Evolutionary conservation across 148 eudicot genomes (phyloP).

Genomic region (Chenopodium formosanum): DNA sequence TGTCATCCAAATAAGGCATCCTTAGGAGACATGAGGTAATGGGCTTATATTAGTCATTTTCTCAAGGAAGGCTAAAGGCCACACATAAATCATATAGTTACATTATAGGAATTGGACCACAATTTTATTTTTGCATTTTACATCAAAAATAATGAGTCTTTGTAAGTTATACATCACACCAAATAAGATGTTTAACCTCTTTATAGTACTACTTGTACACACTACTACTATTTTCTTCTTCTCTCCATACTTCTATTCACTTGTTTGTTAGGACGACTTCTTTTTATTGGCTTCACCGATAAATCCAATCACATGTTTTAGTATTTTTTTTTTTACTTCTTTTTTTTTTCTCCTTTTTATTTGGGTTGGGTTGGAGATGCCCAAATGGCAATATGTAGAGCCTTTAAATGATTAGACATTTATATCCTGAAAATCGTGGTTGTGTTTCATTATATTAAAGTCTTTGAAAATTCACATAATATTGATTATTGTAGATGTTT

Average conservation of each 20-base stretch:
- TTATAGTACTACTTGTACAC: background rate
- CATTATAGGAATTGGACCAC: slow-evolving; percentile 13
- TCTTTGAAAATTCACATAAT: background rate
- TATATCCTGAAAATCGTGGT: background rate
- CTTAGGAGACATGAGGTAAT: slow-evolving; percentile 3
- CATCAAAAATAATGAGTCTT: background rate
- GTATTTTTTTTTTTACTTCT: background rate
- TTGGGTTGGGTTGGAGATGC: background rate
- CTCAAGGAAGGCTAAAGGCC: slow-evolving; percentile 2
- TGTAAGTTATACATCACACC: background rate
- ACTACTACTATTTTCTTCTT: background rate
- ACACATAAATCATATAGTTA: background rate
- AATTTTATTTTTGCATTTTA: background rate
- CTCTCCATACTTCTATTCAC: background rate
- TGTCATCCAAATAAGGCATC: slow-evolving; percentile 9
- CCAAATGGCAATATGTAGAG: background rate
- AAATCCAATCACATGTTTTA: background rate
- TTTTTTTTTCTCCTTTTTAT: background rate
- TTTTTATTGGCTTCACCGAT: background rate
- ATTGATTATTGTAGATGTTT: too few relatives aligned
- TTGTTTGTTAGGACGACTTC: background rate
- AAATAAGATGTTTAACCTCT: background rate
- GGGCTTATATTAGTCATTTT: slow-evolving; percentile 19
- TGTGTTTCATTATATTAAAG: background rate
- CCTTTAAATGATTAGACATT: background rate